Base-by-base conservation (phyloP, 2,329 filamentous ascomycete genomes). In the Tolypocladium tundrense region DNA sequence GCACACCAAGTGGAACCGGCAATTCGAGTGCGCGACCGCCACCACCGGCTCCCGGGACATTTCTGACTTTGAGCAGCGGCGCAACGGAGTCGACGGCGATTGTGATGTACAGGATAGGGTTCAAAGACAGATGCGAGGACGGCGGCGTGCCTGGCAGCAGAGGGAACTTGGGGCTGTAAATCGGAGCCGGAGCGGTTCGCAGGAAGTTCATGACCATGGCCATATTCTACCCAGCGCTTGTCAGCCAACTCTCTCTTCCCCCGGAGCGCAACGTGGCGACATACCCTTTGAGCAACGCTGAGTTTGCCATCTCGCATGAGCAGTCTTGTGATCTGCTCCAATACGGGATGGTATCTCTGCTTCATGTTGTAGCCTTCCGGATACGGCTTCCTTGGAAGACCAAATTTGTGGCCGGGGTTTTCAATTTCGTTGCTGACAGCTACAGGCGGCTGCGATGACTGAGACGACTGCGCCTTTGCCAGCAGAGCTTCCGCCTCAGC, bases 281-380 rank as follows among this genome's bases (percentile, higher is more conserved):
- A 59, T 80, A 96, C 91, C 77, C 86, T 85, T 73, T 99, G 91
- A n/a, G 94, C 94, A 71, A 84, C 82, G 68, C 88, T 88, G 70
- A 96, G 84, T 78, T 97, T 95, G 65, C 94, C 94, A 73, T 97
- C 84, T 66, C 80, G 79, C 93, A 97, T 99, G 62, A 99, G 75
- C 65, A 96, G 79, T 70, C 91, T 92, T 21, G 91, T 96, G 66
- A 97, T 80, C 76, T 97, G 94, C 63, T 88, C 79, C 53, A 97
- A 79, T 9, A 97, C 80, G 1, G 90, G 85, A 69, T 97, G 88
- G 70, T 97, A 96, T 67, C 94, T 85, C 69, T 90, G 79, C 73
- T 91, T 88, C 66, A 93, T 75, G 73, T 74, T 90, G 80, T 68
- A 78, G 37, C 76, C 67, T 57, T 81, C 79, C 11, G 87, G 82